A percentile compares a stretch with the other conserved stretches of the same genome.
phyloP scores from a whole-genome alignment of 2,329 filamentous ascomycete genomes.

The Elsinoe ampelina region DNA sequence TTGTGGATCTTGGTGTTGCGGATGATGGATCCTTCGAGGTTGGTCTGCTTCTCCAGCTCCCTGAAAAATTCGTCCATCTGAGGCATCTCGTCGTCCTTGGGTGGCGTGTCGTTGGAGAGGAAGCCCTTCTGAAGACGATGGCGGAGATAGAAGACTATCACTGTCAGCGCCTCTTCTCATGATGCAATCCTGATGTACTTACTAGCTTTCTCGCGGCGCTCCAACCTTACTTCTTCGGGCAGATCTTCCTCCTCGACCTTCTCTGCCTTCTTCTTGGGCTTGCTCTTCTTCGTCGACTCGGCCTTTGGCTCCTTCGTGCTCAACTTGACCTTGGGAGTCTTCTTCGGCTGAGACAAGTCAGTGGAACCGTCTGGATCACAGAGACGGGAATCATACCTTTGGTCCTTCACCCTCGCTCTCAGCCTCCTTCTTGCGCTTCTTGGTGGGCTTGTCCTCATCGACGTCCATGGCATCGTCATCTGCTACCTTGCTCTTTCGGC shows the following conservation, averaged over 20 bases:
- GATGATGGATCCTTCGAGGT: conserved; percentile 84
- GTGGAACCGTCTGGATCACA: neutral
- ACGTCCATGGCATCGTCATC: conserved; percentile 27
- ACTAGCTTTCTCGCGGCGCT: conserved; percentile 51
- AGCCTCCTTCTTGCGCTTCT: conserved; percentile 73
- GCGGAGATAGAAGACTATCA: conserved; percentile 73
- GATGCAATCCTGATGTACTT: conserved; percentile 18
- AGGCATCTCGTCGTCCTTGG: conserved; percentile 78
- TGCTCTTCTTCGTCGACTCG: conserved; percentile 21
- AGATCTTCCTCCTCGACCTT: conserved; percentile 41
- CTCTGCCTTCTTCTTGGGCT: conserved; percentile 26
- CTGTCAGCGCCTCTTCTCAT: neutral
- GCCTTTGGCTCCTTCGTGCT: conserved; percentile 33
- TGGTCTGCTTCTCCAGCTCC: conserved; percentile 70
- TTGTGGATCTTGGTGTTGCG: conserved; percentile 96
- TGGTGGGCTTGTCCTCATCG: conserved; percentile 49
- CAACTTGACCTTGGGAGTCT: conserved; percentile 42
- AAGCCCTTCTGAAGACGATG: conserved; percentile 95
- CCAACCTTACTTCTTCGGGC: conserved; percentile 45
- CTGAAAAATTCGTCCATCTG: conserved; percentile 66
- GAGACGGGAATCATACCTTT: conserved; percentile 36
- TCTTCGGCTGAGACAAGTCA: conserved; percentile 35
- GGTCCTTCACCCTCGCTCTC: conserved; percentile 61
- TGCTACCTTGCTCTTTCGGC: conserved; percentile 31
- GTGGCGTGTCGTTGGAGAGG: conserved; percentile 69